phyloP scores from a whole-genome alignment of 257 asterid species.

The Nicotiana attenuata region DNA sequence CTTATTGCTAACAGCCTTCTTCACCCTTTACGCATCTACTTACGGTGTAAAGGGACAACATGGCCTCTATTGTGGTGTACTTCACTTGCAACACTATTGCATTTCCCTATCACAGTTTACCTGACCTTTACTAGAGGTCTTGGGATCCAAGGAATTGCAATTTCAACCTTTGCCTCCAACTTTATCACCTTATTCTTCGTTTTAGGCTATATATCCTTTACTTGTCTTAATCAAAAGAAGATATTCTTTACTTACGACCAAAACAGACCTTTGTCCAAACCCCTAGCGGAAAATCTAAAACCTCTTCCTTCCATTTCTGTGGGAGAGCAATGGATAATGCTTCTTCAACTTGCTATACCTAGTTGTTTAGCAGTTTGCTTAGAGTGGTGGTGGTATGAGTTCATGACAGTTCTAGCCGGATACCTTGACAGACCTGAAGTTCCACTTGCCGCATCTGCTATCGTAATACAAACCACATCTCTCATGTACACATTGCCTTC shows the following conservation, averaged over 20 bases:
- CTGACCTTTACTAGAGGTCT: conserved; percentile 61
- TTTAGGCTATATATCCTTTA: conserved; percentile 36
- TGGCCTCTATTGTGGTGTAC: conserved; percentile 94
- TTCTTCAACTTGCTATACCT: conserved; percentile 61
- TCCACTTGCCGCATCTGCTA: conserved; percentile 82
- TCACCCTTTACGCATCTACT: conserved; percentile 76
- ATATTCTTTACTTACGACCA: conserved; percentile 23
- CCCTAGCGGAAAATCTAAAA: conserved; percentile 25
- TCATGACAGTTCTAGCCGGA: conserved; percentile 86
- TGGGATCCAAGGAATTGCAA: conserved; percentile 72
- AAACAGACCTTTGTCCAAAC: conserved; percentile 25
- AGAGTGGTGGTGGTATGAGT: conserved; percentile 99
- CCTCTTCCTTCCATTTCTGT: conserved; percentile 33
- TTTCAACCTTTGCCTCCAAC: conserved; percentile 55
- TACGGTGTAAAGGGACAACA: conserved; percentile 75
- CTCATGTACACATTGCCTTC: conserved; percentile 94
- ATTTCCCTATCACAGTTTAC: conserved; percentile 66
- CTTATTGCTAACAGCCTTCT: conserved; percentile 72
- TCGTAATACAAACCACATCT: conserved; percentile 93
- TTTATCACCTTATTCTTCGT: conserved; percentile 58
- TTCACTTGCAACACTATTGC: conserved; percentile 52
- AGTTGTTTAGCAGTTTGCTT: conserved; percentile 81
- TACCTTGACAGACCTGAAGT: conserved; percentile 73
- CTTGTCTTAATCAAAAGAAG: not conserved
- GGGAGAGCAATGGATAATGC: conserved; percentile 63